Base-by-base conservation (phyloP, 2,329 filamentous ascomycete genomes). In the Coniella lustricola region DNA sequence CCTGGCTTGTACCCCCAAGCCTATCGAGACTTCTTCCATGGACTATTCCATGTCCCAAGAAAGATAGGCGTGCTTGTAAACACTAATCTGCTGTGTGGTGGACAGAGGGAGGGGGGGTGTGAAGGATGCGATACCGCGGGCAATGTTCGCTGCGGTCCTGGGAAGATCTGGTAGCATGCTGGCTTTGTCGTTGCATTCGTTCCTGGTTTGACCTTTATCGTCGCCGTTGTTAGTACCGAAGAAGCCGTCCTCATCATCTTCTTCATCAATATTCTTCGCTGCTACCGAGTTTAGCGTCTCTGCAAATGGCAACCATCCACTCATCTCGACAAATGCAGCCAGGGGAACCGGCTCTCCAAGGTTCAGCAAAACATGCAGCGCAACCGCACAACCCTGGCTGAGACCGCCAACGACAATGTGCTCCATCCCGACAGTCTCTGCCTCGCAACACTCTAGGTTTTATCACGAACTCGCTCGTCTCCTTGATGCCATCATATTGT, bases 321-420 rank as follows among this genome's bases (percentile, higher is more conserved):
- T 70, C 66, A 75, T 69, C 0, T 67, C 69, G 4, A 73, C 57
- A 10, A 62, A 47, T 16, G 36, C 54, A 0, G 58, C 72, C 1
- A 60, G 69, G 21, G 74, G 49, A 3, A 59, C 45, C 16, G 58
- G 55, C 0, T 64, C 68, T 14, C 69, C 62, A 69, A 70, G 72
- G 3, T 69, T 60, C 44, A 79, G 48, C 49, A 69, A 53, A 16
- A 67, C 61, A 20, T 65, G 56, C 51, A 79, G 49, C 0, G 65
- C 59, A 39, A 70, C 69, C 3, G 76, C 75, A 53, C 73, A 75
- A 1, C 76, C 76, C 53, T 79, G 75, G 44, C 76, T 79, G 20
- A 79, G n/a, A 57, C 0, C 75, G 75, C 71, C 69, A 0, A 80
- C 50, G 1, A 75, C 59, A 0, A 78, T 59, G 42, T 66, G 70